phyloP scores from a whole-genome alignment of 2,329 filamentous ascomycete genomes.

The Fonsecaea pedrosoi region DNA sequence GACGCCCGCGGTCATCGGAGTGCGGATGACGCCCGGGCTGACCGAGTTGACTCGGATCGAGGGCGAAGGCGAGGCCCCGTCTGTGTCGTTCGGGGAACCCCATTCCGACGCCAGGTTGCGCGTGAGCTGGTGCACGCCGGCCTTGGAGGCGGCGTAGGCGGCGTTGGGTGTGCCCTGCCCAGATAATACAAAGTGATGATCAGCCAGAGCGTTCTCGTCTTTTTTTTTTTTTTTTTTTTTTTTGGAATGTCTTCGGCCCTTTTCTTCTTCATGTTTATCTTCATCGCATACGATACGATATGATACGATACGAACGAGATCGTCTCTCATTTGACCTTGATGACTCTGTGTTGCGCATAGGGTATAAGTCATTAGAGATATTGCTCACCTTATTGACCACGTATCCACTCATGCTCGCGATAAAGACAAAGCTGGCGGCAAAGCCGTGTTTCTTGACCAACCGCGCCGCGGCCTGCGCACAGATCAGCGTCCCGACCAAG shows the following conservation, averaged over 20 bases:
- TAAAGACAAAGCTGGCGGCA: constrained; percentile 76
- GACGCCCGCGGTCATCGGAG: constrained; percentile 23
- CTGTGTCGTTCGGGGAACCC: constrained; percentile 64
- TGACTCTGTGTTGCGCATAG: too few species aligned
- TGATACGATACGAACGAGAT: too few species aligned
- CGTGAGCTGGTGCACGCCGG: constrained; percentile 69
- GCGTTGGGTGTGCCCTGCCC: constrained; percentile 44
- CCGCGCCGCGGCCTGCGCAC: constrained; percentile 41
- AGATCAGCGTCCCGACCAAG: constrained; percentile 69
- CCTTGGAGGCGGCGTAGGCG: constrained; percentile 73
- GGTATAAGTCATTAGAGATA: neutral
- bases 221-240: too few species aligned
- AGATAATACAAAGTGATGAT: neutral
- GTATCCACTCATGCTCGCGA: constrained; percentile 78
- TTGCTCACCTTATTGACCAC: constrained; percentile 65
- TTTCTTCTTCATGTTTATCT: too few species aligned
- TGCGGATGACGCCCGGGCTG: constrained; percentile 51
- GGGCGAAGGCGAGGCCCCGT: neutral
- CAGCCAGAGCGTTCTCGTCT: neutral
- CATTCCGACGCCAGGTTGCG: constrained; percentile 71
- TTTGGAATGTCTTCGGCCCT: too few species aligned
- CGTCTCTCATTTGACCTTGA: too few species aligned
- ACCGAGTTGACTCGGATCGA: constrained; percentile 60
- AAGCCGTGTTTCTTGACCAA: constrained; percentile 41
- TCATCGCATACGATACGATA: too few species aligned